A percentile compares a stretch with the other conserved stretches of the same genome.
Conservation (phyloP, 2,329 filamentous ascomycete species). For the Aspergillus sp. region DNA sequence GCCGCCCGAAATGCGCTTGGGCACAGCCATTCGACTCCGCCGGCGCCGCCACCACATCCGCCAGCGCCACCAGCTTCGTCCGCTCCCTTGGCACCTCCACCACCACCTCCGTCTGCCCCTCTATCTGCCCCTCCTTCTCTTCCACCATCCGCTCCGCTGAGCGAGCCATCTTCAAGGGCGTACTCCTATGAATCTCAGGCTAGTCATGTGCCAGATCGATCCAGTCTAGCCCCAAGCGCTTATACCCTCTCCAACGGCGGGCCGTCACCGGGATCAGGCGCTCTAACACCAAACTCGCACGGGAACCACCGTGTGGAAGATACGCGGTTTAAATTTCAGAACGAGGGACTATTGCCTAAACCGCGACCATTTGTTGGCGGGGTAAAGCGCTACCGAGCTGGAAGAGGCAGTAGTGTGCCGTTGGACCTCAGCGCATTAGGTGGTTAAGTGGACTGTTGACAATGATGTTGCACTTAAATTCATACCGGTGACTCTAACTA, state of each 20-base stretch:
- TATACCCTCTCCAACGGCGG: constrained; percentile 74
- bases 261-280: constrained; percentile 33
- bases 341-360: constrained; percentile 79
- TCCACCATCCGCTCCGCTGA: constrained; percentile 43
- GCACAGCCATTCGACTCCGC: constrained; percentile 47
- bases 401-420: constrained; percentile 90
- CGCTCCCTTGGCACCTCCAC: constrained; percentile 51
- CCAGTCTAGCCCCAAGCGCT: constrained; percentile 74
- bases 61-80: constrained; percentile 47
- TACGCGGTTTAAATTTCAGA: constrained; percentile 82
- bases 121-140: constrained; percentile 50
- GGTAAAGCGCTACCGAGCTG: constrained; percentile 80
- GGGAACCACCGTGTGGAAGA: constrained; percentile 69
- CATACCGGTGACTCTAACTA: background rate
- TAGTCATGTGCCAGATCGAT: constrained; percentile 55
- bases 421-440: constrained; percentile 68
- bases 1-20: constrained; percentile 64
- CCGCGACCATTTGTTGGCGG: constrained; percentile 79
- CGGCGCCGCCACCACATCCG: constrained; percentile 46
- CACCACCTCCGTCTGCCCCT: constrained; percentile 51
- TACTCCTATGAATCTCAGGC: constrained; percentile 39
- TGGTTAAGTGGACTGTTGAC: constrained; percentile 25
- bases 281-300: constrained; percentile 31
- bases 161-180: constrained; percentile 50
- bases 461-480: constrained; percentile 9